Evolutionary conservation across 768 basidiomycete species (phyloP).

Genomic region (Termitomyces sp.): DNA sequence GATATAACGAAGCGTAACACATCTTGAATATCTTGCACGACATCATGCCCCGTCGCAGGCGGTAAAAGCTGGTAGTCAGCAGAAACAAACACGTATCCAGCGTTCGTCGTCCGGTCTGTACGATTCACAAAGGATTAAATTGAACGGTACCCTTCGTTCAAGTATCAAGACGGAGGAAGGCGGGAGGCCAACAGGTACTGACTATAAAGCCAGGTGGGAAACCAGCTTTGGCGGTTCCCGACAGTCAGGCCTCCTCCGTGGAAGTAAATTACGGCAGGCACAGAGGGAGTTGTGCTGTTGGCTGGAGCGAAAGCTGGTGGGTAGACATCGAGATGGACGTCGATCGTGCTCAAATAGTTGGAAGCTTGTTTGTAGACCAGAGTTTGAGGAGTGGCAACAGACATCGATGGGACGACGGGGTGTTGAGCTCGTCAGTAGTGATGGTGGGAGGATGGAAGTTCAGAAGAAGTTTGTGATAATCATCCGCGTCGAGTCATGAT

Average conservation of each 20-base stretch:
- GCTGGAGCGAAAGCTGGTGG: constrained; percentile 13
- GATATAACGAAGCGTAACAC: constrained; percentile 46
- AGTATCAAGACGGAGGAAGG: constrained; percentile 14
- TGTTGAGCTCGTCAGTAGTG: background rate
- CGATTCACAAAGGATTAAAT: background rate
- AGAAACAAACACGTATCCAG: constrained; percentile 59
- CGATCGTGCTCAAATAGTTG: background rate
- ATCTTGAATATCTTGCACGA: constrained; percentile 58
- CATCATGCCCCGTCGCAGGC: constrained; percentile 52
- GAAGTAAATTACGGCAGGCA: constrained; percentile 42
- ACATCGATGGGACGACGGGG: background rate
- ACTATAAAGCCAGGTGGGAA: constrained; percentile 67
- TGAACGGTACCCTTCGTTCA: constrained; percentile 8
- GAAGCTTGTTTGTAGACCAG: constrained; percentile 21
- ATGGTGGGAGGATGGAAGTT: background rate
- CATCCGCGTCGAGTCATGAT: too few relatives aligned
- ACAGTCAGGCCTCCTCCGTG: constrained; percentile 61
- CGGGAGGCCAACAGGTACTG: constrained; percentile 16
- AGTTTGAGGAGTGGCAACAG: constrained; percentile 7
- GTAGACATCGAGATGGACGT: constrained; percentile 23
- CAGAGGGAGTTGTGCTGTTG: background rate
- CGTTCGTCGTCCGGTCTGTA: constrained; percentile 43
- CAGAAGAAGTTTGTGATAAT: too few relatives aligned
- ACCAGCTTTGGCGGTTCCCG: constrained; percentile 59
- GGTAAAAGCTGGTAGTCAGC: constrained; percentile 63